Base-by-base conservation (phyloP, 2,329 filamentous ascomycete species). In the Helicocarpus griseus region DNA sequence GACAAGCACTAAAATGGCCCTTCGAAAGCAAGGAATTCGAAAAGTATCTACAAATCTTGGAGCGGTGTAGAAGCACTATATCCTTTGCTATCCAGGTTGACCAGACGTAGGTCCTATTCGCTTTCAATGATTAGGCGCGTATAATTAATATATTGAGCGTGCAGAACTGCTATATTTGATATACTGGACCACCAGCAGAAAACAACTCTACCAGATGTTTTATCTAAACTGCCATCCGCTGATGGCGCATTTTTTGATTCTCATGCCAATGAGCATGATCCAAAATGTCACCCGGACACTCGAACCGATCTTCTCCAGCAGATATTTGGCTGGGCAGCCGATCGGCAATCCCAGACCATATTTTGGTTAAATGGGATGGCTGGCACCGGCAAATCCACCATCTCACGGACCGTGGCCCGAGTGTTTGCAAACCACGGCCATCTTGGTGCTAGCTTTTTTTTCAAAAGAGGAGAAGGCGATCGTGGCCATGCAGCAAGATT, bases 291-390 rank as follows among this genome's bases (percentile, higher is more conserved):
- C 46, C 41, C 31, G n/a, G 51, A 54, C 9, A 63, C 61, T 14
- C 38, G 57, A 41, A 40, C 54, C 9, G 51, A 60, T n/a, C 31
- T 63, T 41, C 57, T 60, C 6, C 11, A 52, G 5, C 21, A 61
- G 24, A 59, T 64, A 5, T 45, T 53, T 21, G 31, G 53, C 22
- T 63, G 58, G 58, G 51, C 41, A 6, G 35, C 52, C 4, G 38
- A 52, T 3, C 29, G 21, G 22, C 19, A 56, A 11, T 49, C 35
- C 7, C 49, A 52, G 28, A 26, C 35, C 21, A 63, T 68, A 4
- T 67, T 61, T 53, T 67, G 63, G 65, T 50, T 68, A n/a, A 58
- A 54, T 35, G 65, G 65, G 7, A 58, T 62, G 58, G 63, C 64
- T 33, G 66, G 66, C 2, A 65, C 63, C 8, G 65, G 65, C 3